A percentile compares a stretch with the other conserved stretches of the same genome.
Evolutionary conservation across 1,284 basidiomycete genomes (phyloP).

Genomic region (Cutaneotrichosporon cavernicola): DNA sequence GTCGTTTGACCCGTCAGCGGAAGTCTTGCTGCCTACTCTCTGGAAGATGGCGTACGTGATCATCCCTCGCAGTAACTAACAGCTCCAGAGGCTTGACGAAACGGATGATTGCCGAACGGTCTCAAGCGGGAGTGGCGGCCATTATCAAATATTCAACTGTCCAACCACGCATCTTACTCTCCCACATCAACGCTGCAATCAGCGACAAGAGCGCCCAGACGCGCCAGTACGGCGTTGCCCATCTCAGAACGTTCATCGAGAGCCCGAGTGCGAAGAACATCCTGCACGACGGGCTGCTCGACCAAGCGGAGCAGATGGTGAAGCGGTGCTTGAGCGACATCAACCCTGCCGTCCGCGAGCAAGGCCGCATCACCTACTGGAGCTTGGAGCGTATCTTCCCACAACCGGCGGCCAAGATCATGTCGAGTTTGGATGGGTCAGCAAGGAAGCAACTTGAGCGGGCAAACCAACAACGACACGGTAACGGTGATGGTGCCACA

Average conservation of each 20-base stretch:
- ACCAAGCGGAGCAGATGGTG: constrained; percentile 68
- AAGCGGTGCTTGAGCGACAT: constrained; percentile 72
- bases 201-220: constrained; percentile 82
- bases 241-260: constrained; percentile 72
- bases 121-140: constrained; percentile 69
- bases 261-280: constrained; percentile 64
- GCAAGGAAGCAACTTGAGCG: constrained; percentile 84
- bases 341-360: constrained; percentile 76
- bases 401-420: constrained; percentile 58
- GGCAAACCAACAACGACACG: constrained; percentile 59
- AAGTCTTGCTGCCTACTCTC: constrained; percentile 70
- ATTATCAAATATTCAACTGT: constrained; percentile 71
- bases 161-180: constrained; percentile 68
- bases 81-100: constrained; percentile 69
- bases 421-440: constrained; percentile 67
- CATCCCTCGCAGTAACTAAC: neutral
- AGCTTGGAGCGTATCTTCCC: constrained; percentile 73
- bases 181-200: constrained; percentile 69
- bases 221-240: constrained; percentile 65
- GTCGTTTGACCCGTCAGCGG: constrained; percentile 72
- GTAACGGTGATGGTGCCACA: neutral
- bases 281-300: constrained; percentile 68
- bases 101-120: constrained; percentile 82
- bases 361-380: constrained; percentile 76
- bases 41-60: constrained; percentile 66